Conservation (phyloP, 1,139 yeast genomes). For the Pichia sp. region DNA sequence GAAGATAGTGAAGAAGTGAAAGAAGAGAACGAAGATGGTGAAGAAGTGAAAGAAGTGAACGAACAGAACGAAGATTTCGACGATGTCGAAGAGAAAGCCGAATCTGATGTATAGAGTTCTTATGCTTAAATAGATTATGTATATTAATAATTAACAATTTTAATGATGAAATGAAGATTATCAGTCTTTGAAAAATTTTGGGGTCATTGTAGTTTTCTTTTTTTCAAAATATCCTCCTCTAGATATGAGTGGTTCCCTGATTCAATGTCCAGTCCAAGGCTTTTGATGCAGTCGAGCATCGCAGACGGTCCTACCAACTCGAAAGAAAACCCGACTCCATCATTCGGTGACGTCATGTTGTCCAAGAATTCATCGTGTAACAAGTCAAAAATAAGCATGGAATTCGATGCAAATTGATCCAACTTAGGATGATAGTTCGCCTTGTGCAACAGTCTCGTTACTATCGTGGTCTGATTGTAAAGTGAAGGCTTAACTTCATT, state of each 20-base stretch:
- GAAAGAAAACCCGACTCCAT: constrained; percentile 14
- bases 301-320: constrained; percentile 7
- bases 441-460: constrained; percentile 14
- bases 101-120: background rate
- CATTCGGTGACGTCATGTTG: background rate
- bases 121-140: background rate
- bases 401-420: constrained; percentile 15
- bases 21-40: background rate
- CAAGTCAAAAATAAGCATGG: constrained; percentile 17
- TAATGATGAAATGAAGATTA: background rate
- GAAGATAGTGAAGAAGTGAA: background rate
- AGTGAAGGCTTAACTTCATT: constrained; percentile 16
- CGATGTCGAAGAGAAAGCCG: background rate
- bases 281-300: constrained; percentile 13
- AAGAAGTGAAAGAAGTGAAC: background rate
- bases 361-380: constrained; percentile 19
- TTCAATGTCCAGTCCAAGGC: constrained; percentile 15
- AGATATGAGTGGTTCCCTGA: constrained; percentile 3
- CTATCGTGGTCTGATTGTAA: constrained; percentile 12
- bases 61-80: background rate
- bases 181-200: too few species aligned
- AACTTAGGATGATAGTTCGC: constrained; percentile 12
- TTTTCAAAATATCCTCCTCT: background rate
- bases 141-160: background rate
- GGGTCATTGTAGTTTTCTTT: constrained; percentile 2